phyloP scores from a whole-genome alignment of 768 basidiomycete species.

The Naematelia aurantialba region DNA sequence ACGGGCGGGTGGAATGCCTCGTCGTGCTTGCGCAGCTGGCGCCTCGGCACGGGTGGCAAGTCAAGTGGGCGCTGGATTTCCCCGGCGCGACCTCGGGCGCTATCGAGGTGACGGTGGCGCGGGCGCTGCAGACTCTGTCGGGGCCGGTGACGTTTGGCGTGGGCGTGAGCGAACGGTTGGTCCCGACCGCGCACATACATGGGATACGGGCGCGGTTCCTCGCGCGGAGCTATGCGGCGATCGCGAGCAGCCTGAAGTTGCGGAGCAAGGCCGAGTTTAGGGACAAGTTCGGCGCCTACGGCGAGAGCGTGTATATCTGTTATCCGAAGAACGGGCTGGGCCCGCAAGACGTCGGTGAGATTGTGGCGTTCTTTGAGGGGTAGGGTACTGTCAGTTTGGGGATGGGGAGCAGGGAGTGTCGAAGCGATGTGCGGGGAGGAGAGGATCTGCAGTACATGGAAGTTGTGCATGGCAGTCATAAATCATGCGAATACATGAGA shows the following conservation, averaged over 20 bases:
- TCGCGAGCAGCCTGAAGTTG: conserved; percentile 50
- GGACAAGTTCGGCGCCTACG: conserved; percentile 43
- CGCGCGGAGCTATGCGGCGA: conserved; percentile 52
- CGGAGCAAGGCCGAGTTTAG: conserved; percentile 53
- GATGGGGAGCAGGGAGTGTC: too few relatives aligned
- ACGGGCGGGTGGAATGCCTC: conserved; percentile 54
- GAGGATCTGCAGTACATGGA: too few relatives aligned
- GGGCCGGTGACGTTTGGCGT: conserved; percentile 54
- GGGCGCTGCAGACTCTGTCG: conserved; percentile 53
- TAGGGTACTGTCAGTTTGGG: too few relatives aligned
- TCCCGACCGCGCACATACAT: conserved; percentile 48
- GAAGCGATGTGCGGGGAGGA: too few relatives aligned
- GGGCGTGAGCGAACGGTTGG: conserved; percentile 48
- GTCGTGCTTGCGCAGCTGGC: conserved; percentile 57
- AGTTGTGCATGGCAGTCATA: too few relatives aligned
- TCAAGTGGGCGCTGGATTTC: conserved; percentile 61
- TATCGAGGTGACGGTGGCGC: conserved; percentile 58
- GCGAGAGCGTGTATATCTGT: conserved; percentile 33
- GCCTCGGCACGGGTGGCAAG: conserved; percentile 54
- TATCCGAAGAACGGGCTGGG: conserved; percentile 29
- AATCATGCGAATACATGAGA: too few relatives aligned
- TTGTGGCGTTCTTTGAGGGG: conserved; percentile 24
- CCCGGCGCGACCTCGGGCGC: conserved; percentile 59
- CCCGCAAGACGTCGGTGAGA: conserved; percentile 16
- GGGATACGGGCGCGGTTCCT: conserved; percentile 51